Evolutionary conservation across 129 eudicot species (phyloP).

Genomic region (Arctium minus): DNA sequence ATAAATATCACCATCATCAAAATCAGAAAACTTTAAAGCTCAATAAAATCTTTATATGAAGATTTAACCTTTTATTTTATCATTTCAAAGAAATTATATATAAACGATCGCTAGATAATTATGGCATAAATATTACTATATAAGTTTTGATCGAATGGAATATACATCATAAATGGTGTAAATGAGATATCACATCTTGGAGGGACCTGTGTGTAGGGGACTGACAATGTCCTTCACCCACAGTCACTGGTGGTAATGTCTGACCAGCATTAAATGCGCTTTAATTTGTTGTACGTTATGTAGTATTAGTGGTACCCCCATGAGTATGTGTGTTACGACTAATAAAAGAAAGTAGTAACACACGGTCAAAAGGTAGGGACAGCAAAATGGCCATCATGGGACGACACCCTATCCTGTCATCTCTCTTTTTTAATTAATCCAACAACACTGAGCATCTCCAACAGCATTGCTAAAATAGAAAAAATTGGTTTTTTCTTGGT

Average conservation of each 20-base stretch:
- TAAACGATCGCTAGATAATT: not conserved
- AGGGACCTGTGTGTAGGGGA: conserved; percentile 37
- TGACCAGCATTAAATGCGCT: conserved; percentile 28
- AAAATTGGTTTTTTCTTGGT: too few species aligned
- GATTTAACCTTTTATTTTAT: too few species aligned
- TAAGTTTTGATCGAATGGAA: not conserved
- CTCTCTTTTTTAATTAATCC: conserved; percentile 5
- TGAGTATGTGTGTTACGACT: conserved; percentile 21
- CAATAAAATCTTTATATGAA: too few species aligned
- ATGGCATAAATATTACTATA: not conserved
- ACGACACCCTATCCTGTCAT: conserved; percentile 8
- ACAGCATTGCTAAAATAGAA: too few species aligned
- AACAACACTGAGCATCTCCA: too few species aligned
- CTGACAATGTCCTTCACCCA: conserved; percentile 52
- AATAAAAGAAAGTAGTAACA: conserved; percentile 16
- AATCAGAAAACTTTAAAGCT: too few species aligned
- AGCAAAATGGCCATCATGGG: conserved; percentile 18
- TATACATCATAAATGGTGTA: conserved; percentile 9
- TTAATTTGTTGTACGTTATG: conserved; percentile 4
- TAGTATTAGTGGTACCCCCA: conserved; percentile 17
- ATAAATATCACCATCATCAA: too few species aligned
- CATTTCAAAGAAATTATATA: too few species aligned
- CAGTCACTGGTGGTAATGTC: conserved; percentile 53
- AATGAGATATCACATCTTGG: conserved; percentile 43
- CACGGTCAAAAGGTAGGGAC: conserved; percentile 24